Evolutionary conservation across 768 basidiomycete species (phyloP).

Genomic region (Pholiota conissans): DNA sequence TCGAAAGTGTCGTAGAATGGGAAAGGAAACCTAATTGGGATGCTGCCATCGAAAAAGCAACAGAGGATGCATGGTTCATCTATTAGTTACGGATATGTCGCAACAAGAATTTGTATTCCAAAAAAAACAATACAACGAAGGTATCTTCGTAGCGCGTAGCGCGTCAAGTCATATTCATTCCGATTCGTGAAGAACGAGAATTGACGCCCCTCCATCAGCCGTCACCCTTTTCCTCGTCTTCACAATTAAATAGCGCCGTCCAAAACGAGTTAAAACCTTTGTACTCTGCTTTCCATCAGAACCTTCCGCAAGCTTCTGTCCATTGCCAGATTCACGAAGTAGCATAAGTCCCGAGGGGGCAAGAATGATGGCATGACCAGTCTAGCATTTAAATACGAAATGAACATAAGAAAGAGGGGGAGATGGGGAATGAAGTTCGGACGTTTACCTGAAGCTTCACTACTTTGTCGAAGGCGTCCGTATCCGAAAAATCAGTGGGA

Average conservation of each 20-base stretch:
- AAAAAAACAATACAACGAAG: no score
- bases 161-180: no score
- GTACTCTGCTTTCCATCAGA: background rate
- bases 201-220: slow-evolving; percentile 62
- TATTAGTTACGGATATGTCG: slow-evolving; percentile 19
- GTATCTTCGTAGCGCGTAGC: no score
- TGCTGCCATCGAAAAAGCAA: slow-evolving; percentile 18
- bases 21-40: slow-evolving; percentile 22
- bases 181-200: slow-evolving; percentile 40
- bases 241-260: slow-evolving; percentile 57
- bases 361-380: slow-evolving; percentile 69
- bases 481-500: slow-evolving; percentile 56
- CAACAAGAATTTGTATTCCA: background rate
- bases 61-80: slow-evolving; percentile 22
- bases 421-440: background rate
- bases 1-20: slow-evolving; percentile 38
- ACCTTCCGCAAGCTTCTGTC: background rate
- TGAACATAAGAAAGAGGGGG: background rate
- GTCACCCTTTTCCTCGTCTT: slow-evolving; percentile 66
- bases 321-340: slow-evolving; percentile 21
- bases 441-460: slow-evolving; percentile 58
- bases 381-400: slow-evolving; percentile 42
- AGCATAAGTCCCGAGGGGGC: slow-evolving; percentile 62
- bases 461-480: slow-evolving; percentile 65
- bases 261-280: slow-evolving; percentile 44